Percentiles rank a stretch among this genome's conserved stretches.
These are phyloP conservation scores for Pseudogymnoascus sp. DNA, from an alignment of 2,329 filamentous ascomycete species.

Conservation along the genomic window DNA sequence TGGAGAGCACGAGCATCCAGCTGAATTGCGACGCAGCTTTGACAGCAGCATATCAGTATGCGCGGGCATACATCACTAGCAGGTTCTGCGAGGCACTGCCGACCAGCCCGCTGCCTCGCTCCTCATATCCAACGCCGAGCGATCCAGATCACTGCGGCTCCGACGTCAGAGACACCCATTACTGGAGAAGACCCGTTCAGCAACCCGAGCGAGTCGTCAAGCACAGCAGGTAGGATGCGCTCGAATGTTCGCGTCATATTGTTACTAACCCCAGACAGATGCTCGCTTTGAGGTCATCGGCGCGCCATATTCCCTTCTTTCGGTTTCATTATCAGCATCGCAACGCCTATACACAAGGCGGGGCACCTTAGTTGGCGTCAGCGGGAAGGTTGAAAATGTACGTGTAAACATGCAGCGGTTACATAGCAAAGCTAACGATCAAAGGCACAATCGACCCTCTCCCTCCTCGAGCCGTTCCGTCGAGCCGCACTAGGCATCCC, in stretches of 20 bases:
- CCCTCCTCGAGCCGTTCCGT: slow-evolving; percentile 74
- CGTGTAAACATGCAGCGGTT: slow-evolving; percentile 20
- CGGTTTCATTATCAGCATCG: slow-evolving; percentile 84
- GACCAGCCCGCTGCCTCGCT: slow-evolving; percentile 27
- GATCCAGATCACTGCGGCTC: slow-evolving; percentile 56
- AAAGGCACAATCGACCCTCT: slow-evolving; percentile 81
- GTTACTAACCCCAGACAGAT: slow-evolving; percentile 48
- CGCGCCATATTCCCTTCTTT: slow-evolving; percentile 85
- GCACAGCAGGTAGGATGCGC: slow-evolving; percentile 21
- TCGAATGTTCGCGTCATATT: neutral
- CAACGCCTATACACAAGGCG: slow-evolving; percentile 88
- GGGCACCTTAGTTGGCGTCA: slow-evolving; percentile 83
- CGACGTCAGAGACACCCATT: slow-evolving; percentile 47
- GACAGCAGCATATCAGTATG: slow-evolving; percentile 28
- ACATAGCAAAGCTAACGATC: slow-evolving; percentile 7
- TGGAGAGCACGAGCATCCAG: neutral
- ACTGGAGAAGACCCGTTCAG: slow-evolving; percentile 50
- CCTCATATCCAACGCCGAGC: slow-evolving; percentile 38
- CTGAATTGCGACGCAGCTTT: slow-evolving; percentile 1
- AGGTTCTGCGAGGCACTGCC: slow-evolving; percentile 27
- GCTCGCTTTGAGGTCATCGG: slow-evolving; percentile 92
- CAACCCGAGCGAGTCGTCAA: slow-evolving; percentile 33
- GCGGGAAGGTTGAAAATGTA: slow-evolving; percentile 86
- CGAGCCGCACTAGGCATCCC: slow-evolving; percentile 78
- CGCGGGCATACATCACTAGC: slow-evolving; percentile 37